These are phyloP conservation scores for Crinitomyces ghanaensis DNA, from an alignment of 805 yeast genomes.

Conservation along the genomic window DNA sequence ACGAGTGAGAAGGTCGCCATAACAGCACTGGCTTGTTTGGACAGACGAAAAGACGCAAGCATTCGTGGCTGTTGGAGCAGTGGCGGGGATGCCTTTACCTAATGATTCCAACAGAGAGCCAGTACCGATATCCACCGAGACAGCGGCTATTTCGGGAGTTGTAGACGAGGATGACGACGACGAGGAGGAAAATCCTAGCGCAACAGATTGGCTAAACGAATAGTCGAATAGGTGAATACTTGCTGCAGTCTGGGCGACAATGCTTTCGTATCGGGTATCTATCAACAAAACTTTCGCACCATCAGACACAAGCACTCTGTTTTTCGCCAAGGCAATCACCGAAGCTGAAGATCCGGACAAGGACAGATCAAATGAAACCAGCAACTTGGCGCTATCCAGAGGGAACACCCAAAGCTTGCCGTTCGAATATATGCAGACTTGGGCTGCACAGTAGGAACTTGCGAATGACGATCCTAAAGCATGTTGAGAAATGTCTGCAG, in stretches of 20 bases:
- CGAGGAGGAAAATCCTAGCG: neutral
- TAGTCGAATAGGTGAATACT: neutral
- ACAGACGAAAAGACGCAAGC: too few relatives aligned
- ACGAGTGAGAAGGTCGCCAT: too few relatives aligned
- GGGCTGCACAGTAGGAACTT: too few relatives aligned
- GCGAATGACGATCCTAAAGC: too few relatives aligned
- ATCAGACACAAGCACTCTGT: slow-evolving; percentile 20
- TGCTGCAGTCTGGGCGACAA: slow-evolving; percentile 11
- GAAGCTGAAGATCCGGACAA: slow-evolving; percentile 1
- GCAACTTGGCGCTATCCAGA: too few relatives aligned
- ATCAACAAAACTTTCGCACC: slow-evolving; percentile 27
- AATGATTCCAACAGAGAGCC: slow-evolving; percentile 59
- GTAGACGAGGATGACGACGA: neutral
- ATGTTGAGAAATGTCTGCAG: too few relatives aligned
- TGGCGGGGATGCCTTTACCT: slow-evolving; percentile 43
- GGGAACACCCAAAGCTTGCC: too few relatives aligned
- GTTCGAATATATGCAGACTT: too few relatives aligned
- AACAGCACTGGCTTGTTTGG: too few relatives aligned
- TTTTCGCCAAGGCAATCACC: slow-evolving; percentile 19
- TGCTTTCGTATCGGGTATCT: slow-evolving; percentile 25
- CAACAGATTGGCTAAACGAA: neutral
- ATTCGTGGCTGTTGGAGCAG: too few relatives aligned
- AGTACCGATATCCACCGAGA: slow-evolving; percentile 46
- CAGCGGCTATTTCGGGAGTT: slow-evolving; percentile 15
- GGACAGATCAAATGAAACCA: too few relatives aligned